Conservation (phyloP, 441 rosid genomes). For the Pelargonium myrrhifolium region DNA sequence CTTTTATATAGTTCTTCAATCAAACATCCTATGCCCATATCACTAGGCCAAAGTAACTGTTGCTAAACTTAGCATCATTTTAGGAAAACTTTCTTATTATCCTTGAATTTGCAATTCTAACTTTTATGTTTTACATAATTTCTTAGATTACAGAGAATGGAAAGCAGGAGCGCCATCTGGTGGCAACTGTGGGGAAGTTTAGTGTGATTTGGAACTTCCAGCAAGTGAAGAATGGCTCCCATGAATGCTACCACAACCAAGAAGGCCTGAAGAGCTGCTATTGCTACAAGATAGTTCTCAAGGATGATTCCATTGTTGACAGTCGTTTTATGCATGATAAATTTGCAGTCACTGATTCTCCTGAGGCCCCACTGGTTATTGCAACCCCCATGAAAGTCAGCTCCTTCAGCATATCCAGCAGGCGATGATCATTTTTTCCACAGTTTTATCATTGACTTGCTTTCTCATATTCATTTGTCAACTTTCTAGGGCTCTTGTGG, state of each 20-base stretch:
- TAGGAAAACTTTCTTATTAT: not conserved
- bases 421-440: conserved; percentile 28
- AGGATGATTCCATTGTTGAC: conserved; percentile 86
- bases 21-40: not conserved
- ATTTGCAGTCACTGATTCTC: conserved; percentile 84
- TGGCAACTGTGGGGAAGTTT: conserved; percentile 92
- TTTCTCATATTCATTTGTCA: not conserved
- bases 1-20: not conserved
- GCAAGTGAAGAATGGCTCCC: conserved; percentile 83
- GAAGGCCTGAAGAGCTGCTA: conserved; percentile 96
- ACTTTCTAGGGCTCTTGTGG: too few species aligned
- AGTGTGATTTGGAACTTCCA: conserved; percentile 96
- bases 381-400: conserved; percentile 94
- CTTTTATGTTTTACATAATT: conserved; percentile 9
- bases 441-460: not conserved
- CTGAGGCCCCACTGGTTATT: conserved; percentile 94
- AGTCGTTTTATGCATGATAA: conserved; percentile 98
- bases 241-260: conserved; percentile 81
- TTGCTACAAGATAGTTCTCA: conserved; percentile 83
- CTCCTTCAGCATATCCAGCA: conserved; percentile 90
- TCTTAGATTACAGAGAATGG: conserved; percentile 82
- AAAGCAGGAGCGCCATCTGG: conserved; percentile 95
- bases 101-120: not conserved
- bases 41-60: not conserved
- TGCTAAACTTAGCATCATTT: not conserved